Evolutionary conservation across 192 early-diverging fungal genomes (phyloP).

Genomic region (Coemansia sp.): DNA sequence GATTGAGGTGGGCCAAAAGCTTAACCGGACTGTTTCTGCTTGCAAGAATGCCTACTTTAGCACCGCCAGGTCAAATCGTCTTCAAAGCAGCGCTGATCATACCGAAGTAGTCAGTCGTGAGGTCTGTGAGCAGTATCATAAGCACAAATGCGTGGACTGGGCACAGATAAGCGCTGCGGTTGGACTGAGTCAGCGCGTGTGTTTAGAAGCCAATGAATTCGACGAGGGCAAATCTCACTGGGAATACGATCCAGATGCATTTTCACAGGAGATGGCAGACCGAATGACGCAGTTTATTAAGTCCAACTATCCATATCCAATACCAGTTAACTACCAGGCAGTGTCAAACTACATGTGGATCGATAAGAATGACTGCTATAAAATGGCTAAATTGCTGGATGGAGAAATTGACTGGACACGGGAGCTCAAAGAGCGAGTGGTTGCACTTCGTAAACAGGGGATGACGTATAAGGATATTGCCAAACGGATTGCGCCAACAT

Average conservation of each 20-base stretch:
- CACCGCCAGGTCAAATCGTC: no score
- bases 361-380: constrained; percentile 8
- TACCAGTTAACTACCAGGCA: constrained; percentile 8
- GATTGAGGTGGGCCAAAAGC: constrained; percentile 3
- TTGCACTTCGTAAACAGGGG: constrained; percentile 3
- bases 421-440: not conserved
- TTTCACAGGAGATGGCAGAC: constrained; percentile 9
- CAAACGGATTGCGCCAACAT: constrained; percentile 2
- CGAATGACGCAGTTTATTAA: constrained; percentile 17
- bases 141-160: constrained; percentile 10
- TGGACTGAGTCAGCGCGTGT: constrained; percentile 1
- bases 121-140: not conserved
- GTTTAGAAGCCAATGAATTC: constrained; percentile 9
- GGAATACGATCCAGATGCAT: constrained; percentile 7
- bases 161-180: not conserved
- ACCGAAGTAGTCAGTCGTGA: not conserved
- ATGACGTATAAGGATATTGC: constrained; percentile 10
- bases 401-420: constrained; percentile 15
- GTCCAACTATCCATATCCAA: constrained; percentile 9
- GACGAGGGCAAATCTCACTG: constrained; percentile 4
- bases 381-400: constrained; percentile 2
- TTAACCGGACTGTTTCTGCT: not conserved
- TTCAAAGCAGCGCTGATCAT: not conserved
- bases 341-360: constrained; percentile 31
- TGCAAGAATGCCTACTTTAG: not conserved